These are phyloP conservation scores for Carex cristatella DNA, from an alignment of 176 grass and related monocot genomes.

Conservation along the genomic window DNA sequence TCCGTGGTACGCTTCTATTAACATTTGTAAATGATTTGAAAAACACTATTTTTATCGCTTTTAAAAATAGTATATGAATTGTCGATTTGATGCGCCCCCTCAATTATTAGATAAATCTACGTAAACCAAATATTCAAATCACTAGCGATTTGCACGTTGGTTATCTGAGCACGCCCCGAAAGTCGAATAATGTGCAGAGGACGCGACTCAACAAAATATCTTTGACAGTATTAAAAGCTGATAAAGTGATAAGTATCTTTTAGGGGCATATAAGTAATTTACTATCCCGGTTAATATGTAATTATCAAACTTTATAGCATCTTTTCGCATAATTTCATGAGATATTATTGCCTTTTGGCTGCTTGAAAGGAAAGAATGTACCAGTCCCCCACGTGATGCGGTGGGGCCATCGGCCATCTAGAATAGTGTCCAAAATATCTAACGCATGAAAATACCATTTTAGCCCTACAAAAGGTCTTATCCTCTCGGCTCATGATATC, in stretches of 20 bases:
- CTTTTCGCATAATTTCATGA: background rate
- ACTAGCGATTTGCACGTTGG: background rate
- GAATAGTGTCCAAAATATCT: conserved; percentile 20
- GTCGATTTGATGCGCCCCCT: background rate
- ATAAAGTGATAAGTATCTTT: background rate
- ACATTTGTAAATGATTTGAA: background rate
- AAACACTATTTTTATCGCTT: background rate
- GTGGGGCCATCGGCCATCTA: background rate
- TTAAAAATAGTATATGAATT: background rate
- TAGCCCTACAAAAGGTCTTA: conserved; percentile 14
- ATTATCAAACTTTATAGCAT: background rate
- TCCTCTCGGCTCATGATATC: conserved; percentile 19
- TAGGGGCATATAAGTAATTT: background rate
- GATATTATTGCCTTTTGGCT: background rate
- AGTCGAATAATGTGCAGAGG: background rate
- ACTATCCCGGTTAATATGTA: background rate
- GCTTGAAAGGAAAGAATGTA: background rate
- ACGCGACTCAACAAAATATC: background rate
- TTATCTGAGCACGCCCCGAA: background rate
- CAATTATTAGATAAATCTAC: background rate
- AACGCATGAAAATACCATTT: background rate
- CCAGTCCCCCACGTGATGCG: conserved; percentile 16
- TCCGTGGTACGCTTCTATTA: background rate
- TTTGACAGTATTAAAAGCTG: background rate
- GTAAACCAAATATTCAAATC: background rate